A percentile compares a stretch with the other conserved stretches of the same genome.
phyloP scores from a whole-genome alignment of 305 asterid species.

The Fraxinus albicans region DNA sequence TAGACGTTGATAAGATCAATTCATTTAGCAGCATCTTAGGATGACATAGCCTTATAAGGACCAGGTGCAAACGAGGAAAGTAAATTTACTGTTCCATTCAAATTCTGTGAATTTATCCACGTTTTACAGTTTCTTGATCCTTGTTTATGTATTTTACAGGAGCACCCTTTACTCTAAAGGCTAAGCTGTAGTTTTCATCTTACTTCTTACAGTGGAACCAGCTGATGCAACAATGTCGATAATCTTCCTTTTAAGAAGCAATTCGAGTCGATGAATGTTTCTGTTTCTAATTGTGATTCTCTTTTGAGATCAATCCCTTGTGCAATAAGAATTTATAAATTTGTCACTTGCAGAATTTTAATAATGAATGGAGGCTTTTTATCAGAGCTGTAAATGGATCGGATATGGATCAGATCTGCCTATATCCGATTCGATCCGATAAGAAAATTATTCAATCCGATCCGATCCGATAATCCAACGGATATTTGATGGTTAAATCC shows the following conservation, averaged over 20 bases:
- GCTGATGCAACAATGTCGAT: slow-evolving; percentile 58
- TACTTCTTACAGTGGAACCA: slow-evolving; percentile 44
- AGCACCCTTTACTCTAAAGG: slow-evolving; percentile 51
- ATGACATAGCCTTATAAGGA: no score
- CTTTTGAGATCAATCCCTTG: slow-evolving; percentile 64
- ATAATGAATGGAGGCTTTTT: no score
- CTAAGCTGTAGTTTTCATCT: slow-evolving; percentile 55
- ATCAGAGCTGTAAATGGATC: no score
- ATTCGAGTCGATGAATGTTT: slow-evolving; percentile 55
- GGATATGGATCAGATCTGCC: no score
- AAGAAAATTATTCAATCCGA: no score
- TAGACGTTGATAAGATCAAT: no score
- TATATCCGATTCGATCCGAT: no score
- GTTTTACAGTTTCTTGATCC: background rate
- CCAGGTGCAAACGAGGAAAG: slow-evolving; percentile 16
- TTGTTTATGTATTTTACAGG: slow-evolving; percentile 30
- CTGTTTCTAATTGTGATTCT: slow-evolving; percentile 67
- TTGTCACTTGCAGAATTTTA: background rate
- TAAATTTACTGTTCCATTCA: slow-evolving; percentile 26
- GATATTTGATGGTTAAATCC: no score
- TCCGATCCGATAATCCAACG: no score
- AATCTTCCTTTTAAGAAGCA: slow-evolving; percentile 51
- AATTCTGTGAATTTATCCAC: background rate
- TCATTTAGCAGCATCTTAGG: no score
- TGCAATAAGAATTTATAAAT: slow-evolving; percentile 44